Conservation (phyloP, 2,329 filamentous ascomycete genomes). For the Monosporascus sp. region DNA sequence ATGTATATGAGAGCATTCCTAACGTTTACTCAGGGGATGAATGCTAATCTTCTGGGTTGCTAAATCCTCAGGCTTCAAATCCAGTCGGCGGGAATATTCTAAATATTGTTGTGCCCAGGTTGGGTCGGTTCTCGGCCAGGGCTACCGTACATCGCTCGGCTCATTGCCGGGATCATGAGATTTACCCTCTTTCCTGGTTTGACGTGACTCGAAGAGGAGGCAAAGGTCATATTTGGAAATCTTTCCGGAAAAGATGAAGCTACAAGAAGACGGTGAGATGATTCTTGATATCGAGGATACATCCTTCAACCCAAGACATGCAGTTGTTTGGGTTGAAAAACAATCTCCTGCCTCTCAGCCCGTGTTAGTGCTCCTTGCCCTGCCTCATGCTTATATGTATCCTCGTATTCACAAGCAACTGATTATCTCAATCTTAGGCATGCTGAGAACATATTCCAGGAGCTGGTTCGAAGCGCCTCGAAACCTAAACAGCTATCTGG, state of each 20-base stretch:
- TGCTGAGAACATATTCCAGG: conserved; percentile 40
- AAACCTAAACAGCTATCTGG: conserved; percentile 52
- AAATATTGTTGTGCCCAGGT: too few relatives aligned
- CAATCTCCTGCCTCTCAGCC: conserved; percentile 19
- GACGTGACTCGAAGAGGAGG: background rate
- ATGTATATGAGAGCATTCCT: background rate
- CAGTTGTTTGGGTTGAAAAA: conserved; percentile 25
- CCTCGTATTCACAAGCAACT: conserved; percentile 7
- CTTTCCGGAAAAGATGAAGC: background rate
- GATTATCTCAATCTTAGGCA: conserved; percentile 13
- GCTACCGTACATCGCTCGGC: background rate
- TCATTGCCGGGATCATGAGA: background rate
- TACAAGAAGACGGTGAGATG: background rate
- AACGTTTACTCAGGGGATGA: too few relatives aligned
- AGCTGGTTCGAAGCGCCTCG: conserved; percentile 43
- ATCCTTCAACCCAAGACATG: conserved; percentile 28
- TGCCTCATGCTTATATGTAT: background rate
- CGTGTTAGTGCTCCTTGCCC: conserved; percentile 17
- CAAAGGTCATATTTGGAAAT: background rate
- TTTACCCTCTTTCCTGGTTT: background rate
- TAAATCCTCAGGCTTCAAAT: too few relatives aligned
- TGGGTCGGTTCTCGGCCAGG: too few relatives aligned
- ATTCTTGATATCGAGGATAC: conserved; percentile 18
- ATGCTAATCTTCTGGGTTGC: too few relatives aligned
- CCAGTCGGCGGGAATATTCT: too few relatives aligned